A percentile compares a stretch with the other conserved stretches of the same genome.
Evolutionary conservation across 2,329 filamentous ascomycete species (phyloP).

Genomic region (Monilinia fructicola): DNA sequence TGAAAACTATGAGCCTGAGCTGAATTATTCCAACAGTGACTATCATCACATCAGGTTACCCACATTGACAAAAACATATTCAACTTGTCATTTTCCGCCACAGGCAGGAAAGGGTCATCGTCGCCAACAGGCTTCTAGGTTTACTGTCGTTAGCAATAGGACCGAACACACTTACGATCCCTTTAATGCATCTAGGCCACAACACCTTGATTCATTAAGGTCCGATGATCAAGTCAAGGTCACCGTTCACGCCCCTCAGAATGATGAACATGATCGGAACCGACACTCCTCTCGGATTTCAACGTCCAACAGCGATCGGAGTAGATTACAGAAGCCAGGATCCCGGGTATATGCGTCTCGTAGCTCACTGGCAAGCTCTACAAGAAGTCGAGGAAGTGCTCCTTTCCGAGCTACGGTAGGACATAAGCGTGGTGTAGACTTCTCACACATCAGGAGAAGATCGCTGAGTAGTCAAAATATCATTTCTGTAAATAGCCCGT

Average conservation of each 20-base stretch:
- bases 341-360: slow-evolving; percentile 44
- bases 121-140: slow-evolving; percentile 55
- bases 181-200: slow-evolving; percentile 61
- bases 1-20: slow-evolving; percentile 79
- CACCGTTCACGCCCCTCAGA: slow-evolving; percentile 35
- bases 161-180: slow-evolving; percentile 79
- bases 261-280: slow-evolving; percentile 14
- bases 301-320: slow-evolving; percentile 24
- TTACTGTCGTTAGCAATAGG: slow-evolving; percentile 64
- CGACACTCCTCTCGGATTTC: slow-evolving; percentile 13
- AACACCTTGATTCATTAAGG: slow-evolving; percentile 46
- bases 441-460: slow-evolving; percentile 51
- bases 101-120: slow-evolving; percentile 49
- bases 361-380: slow-evolving; percentile 49
- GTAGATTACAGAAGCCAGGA: slow-evolving; percentile 24
- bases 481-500: slow-evolving; percentile 7
- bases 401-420: slow-evolving; percentile 47
- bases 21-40: slow-evolving; percentile 86
- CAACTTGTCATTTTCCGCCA: slow-evolving; percentile 59
- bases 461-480: slow-evolving; percentile 27
- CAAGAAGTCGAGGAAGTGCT: slow-evolving; percentile 42
- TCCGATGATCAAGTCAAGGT: slow-evolving; percentile 42
- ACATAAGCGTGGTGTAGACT: slow-evolving; percentile 63
- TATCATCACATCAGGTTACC: slow-evolving; percentile 74
- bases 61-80: slow-evolving; percentile 59